These are phyloP conservation scores for Hypoxylon trugodes DNA, from an alignment of 495 filamentous ascomycete species.

Conservation along the genomic window DNA sequence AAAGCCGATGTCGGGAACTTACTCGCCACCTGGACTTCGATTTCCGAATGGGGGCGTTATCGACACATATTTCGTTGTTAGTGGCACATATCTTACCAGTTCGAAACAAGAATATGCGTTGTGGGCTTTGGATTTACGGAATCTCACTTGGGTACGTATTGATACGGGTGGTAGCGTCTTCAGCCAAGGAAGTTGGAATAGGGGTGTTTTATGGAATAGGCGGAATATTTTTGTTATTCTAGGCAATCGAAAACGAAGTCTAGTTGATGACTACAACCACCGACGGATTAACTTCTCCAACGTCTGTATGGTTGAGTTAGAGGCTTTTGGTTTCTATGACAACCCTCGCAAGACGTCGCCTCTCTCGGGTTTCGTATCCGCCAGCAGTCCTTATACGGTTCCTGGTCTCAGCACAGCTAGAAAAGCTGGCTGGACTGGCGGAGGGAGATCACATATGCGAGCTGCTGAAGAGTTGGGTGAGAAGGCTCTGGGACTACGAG, in stretches of 20 bases:
- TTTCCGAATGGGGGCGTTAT: conserved; percentile 96
- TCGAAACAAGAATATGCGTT: conserved; percentile 98
- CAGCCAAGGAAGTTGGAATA: conserved; percentile 95
- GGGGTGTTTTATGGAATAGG: conserved; percentile 90
- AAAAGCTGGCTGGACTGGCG: conserved; percentile 69
- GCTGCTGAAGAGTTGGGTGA: conserved; percentile 87
- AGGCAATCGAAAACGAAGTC: conserved; percentile 86
- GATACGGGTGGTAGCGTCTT: conserved; percentile 95
- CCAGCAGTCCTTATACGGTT: conserved; percentile 70
- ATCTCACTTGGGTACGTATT: conserved; percentile 90
- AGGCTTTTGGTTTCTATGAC: conserved; percentile 96
- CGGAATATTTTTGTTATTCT: conserved; percentile 94
- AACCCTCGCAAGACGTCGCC: conserved; percentile 82
- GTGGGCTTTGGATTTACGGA: conserved; percentile 91
- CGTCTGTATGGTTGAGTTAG: conserved; percentile 93
- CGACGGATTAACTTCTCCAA: conserved; percentile 97
- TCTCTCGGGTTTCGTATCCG: conserved; percentile 80
- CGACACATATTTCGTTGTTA: conserved; percentile 94
- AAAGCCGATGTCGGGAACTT: conserved; percentile 85
- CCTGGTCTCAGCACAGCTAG: conserved; percentile 64
- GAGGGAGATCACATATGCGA: conserved; percentile 70
- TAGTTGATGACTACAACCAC: conserved; percentile 99
- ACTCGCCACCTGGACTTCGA: conserved; percentile 87
- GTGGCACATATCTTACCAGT: conserved; percentile 94
- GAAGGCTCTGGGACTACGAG: conserved; percentile 76